phyloP scores from a whole-genome alignment of 305 asterid genomes.

The Fraxinus greggii region DNA sequence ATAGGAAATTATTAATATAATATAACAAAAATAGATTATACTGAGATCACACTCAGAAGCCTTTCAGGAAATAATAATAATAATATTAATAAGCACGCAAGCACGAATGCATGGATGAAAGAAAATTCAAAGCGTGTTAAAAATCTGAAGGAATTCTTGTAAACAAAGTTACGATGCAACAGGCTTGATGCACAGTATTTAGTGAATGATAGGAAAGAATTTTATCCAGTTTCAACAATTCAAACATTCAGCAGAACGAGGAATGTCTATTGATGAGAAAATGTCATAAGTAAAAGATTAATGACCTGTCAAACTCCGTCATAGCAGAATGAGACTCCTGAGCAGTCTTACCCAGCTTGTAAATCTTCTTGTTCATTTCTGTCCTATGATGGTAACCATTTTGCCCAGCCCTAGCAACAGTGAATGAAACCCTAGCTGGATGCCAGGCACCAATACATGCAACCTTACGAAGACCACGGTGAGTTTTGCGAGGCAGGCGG shows the following conservation, averaged over 20 bases:
- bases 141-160: background rate
- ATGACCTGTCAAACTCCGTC: constrained; percentile 78
- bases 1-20: background rate
- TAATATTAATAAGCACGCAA: background rate
- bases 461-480: constrained; percentile 89
- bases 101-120: background rate
- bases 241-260: background rate
- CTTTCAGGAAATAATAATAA: background rate
- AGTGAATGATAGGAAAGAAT: background rate
- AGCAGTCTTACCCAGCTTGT: constrained; percentile 81
- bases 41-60: background rate
- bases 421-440: constrained; percentile 79
- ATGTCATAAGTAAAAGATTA: background rate
- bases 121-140: background rate
- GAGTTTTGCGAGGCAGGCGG: constrained; percentile 80
- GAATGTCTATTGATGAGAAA: background rate
- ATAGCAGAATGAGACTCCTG: constrained; percentile 63
- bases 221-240: background rate
- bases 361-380: constrained; percentile 79
- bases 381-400: constrained; percentile 87
- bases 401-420: constrained; percentile 89
- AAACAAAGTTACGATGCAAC: background rate
- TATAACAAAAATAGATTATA: background rate
- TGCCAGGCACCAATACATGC: constrained; percentile 95
- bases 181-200: background rate